Evolutionary conservation across 2,329 filamentous ascomycete species (phyloP).

Genomic region (Canariomyces notabilis): DNA sequence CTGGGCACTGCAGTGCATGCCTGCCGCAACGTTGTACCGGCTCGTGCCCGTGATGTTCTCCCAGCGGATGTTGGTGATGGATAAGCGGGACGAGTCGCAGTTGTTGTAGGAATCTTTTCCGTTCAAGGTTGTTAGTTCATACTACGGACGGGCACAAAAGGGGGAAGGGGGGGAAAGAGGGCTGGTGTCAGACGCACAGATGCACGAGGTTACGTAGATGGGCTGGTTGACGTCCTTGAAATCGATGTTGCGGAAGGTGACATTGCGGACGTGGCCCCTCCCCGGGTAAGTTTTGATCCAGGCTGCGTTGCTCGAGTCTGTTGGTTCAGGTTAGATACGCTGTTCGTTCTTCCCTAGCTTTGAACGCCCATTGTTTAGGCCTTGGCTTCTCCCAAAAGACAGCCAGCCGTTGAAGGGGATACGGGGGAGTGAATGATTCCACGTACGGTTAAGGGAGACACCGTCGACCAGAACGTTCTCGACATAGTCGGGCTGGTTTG

Average conservation of each 20-base stretch:
- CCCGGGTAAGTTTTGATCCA: conserved; percentile 41
- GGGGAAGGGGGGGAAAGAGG: background rate
- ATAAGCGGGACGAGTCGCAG: conserved; percentile 37
- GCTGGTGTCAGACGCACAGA: conserved; percentile 26
- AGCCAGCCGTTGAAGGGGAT: too few relatives aligned
- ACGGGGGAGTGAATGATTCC: too few relatives aligned
- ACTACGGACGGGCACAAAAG: background rate
- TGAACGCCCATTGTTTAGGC: too few relatives aligned
- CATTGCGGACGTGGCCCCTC: conserved; percentile 37
- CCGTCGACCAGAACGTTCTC: conserved; percentile 36
- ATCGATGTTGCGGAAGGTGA: conserved; percentile 39
- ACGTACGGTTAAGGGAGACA: conserved; percentile 33
- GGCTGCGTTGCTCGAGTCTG: conserved; percentile 37
- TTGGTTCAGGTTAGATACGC: too few relatives aligned
- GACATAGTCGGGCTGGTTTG: conserved; percentile 32
- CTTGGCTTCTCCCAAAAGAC: too few relatives aligned
- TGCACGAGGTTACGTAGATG: conserved; percentile 44
- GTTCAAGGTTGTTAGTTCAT: background rate
- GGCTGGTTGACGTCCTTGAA: conserved; percentile 43
- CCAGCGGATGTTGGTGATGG: conserved; percentile 44
- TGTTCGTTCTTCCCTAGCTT: too few relatives aligned
- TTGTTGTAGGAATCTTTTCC: conserved; percentile 29
- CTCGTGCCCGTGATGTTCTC: conserved; percentile 46
- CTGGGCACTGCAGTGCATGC: conserved; percentile 39
- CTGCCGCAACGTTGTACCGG: conserved; percentile 43